Base-by-base conservation (phyloP, 2,329 filamentous ascomycete species). In the Neofusicoccum umdonicola region DNA sequence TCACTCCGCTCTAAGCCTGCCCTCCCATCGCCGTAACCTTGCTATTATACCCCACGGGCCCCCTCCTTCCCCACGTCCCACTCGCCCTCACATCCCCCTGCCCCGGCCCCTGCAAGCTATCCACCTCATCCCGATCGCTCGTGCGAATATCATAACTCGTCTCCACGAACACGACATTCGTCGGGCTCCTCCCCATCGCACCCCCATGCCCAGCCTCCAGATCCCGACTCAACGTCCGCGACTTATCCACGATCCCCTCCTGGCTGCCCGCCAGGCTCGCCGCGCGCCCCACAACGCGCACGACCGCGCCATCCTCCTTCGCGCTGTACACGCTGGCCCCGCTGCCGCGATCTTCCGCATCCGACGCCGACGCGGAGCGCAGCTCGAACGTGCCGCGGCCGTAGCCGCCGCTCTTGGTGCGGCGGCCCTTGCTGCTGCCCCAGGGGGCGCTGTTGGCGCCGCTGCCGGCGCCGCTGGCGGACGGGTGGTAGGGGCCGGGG, bases 401-500 rank as follows among this genome's bases (percentile, higher is more conserved):
- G 19, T 31, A 17, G 12, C 4, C 35, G 44, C 11, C 7, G 17
- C 17, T 11, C 45, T 48, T 48, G 45, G 4, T 2, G 12, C 52
- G 39, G 13, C 37, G 22, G 19, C n/a, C 34, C 11, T 22, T 22
- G 13, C 11, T 15, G 11, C 4, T 11, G 13, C 48, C n/a, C 22
- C 48, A 15, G 3, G 11, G 7, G 3, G 31, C 3, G 17, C 19
- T 13, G 19, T 12, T 13, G 19, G 19, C 31, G 13, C 7, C 13
- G 1, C 19, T 39, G 15, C 35, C 4, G 27, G 19, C 8, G 19
- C 54, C 3, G 39, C 41, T 3, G 13, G 12, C 17, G 13, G 50
- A 52, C 2, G 66, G 65, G 11, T 65, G 60, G 58, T 67, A 68
- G 2, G 61, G 34, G 12, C 67, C 66, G 13, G 51, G 47, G n/a